phyloP scores from a whole-genome alignment of 805 yeast species.

The Starmerella stigmatis region DNA sequence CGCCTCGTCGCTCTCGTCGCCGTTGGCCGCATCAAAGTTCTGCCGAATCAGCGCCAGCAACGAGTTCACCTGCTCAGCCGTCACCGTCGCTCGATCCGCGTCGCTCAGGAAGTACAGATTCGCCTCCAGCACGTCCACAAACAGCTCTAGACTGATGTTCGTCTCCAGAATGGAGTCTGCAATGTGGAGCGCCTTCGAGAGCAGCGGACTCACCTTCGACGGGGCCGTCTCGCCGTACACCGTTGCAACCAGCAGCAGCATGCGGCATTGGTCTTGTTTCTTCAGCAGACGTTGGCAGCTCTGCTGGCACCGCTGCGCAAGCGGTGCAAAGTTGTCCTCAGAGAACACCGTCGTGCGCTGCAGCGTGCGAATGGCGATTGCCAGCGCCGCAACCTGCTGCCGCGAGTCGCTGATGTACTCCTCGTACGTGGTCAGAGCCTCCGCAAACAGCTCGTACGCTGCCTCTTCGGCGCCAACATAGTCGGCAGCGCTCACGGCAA shows the following conservation, averaged over 20 bases:
- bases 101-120: conserved; percentile 80
- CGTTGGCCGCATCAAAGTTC: conserved; percentile 30
- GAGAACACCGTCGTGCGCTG: conserved; percentile 44
- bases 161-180: conserved; percentile 91
- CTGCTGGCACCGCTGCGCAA: conserved; percentile 75
- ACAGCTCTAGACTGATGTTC: conserved; percentile 62
- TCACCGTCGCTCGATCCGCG: conserved; percentile 43
- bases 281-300: conserved; percentile 81
- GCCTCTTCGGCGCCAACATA: conserved; percentile 60
- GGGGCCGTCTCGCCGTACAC: conserved; percentile 45
- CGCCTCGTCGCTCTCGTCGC: conserved; percentile 28
- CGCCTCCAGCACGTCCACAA: conserved; percentile 79
- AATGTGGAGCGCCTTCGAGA: conserved; percentile 75
- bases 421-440: conserved; percentile 78
- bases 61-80: conserved; percentile 70
- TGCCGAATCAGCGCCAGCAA: conserved; percentile 62
- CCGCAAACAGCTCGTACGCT: conserved; percentile 78
- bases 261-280: conserved; percentile 90
- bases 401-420: conserved; percentile 45
- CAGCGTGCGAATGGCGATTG: conserved; percentile 41
- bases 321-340: conserved; percentile 63
- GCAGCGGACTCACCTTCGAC: conserved; percentile 73
- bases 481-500: conserved; percentile 69
- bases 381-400: conserved; percentile 44
- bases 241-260: conserved; percentile 79